Conservation (phyloP, 805 yeast genomes). For the Kluyveromyces siamensis region DNA sequence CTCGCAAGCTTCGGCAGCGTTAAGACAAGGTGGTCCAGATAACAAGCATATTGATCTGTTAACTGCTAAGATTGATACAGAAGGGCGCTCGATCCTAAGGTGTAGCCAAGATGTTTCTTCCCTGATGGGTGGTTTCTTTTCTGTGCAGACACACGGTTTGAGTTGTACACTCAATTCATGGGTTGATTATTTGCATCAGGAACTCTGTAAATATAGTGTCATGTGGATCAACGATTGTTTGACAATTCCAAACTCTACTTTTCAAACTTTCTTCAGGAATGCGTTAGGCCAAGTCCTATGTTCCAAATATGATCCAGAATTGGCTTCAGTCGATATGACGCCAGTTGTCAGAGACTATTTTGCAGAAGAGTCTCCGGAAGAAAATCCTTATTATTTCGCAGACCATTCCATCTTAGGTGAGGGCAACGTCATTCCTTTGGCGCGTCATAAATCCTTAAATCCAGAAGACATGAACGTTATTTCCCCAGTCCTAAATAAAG, state of each 20-base stretch:
- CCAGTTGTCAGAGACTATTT: conserved; percentile 17
- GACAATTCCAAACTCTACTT: conserved; percentile 28
- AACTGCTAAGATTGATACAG: conserved; percentile 37
- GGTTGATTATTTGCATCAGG: conserved; percentile 43
- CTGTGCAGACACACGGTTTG: conserved; percentile 40
- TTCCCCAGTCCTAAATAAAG: conserved; percentile 21
- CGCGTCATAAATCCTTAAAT: conserved; percentile 23
- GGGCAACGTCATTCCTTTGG: conserved; percentile 26
- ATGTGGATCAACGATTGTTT: conserved; percentile 42
- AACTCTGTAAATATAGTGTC: conserved; percentile 36
- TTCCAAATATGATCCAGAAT: conserved; percentile 12
- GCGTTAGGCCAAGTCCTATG: conserved; percentile 39
- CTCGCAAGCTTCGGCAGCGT: conserved; percentile 42
- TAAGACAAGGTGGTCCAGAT: conserved; percentile 32
- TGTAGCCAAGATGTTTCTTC: conserved; percentile 22
- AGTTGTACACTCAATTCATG: conserved; percentile 47
- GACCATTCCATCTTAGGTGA: conserved; percentile 29
- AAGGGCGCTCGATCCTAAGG: conserved; percentile 43
- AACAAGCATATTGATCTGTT: conserved; percentile 25
- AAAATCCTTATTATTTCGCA: conserved; percentile 15
- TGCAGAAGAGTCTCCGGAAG: conserved; percentile 9
- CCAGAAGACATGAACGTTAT: conserved; percentile 17
- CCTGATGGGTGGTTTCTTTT: conserved; percentile 29
- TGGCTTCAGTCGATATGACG: conserved; percentile 18
- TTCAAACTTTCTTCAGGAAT: conserved; percentile 33